Base-by-base conservation (phyloP, 106 monocot species). In the Hemerocallis citrina region DNA sequence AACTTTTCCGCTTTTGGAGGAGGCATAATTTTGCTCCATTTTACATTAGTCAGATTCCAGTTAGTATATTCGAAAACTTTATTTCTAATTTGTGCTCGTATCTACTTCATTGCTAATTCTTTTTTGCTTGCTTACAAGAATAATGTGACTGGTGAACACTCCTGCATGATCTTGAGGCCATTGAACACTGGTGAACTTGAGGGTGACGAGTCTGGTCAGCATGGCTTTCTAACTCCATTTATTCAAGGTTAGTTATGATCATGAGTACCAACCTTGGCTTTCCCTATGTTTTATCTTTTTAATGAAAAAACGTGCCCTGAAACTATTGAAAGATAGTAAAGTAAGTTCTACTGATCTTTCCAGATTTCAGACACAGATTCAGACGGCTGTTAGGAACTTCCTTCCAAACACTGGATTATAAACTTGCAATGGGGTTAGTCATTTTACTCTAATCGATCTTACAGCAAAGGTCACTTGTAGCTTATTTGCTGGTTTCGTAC, bases 1-100 rank as follows among this genome's bases (percentile, higher is more conserved):
- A 87, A 48, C 81, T 98, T 25, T 92, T 88, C 52, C 78, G 88
- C 23, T 98, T 98, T 55, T 98, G 98, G 98, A 79, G 79, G 67
- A 98, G 74, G 51, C 88, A 74, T 30, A 59, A 72, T 14, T 98
- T 98, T 73, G 46, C 48, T 68, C 98, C 98, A 28, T 98, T 98
- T 65, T 98, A 98, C 57, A 66, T 98, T 38, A 74, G 98, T 71
- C 98, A 92, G 13, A 72, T 92, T 73, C 81, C 92, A 55, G 98
- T 98, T 66, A 82, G 33, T 55, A 40, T 34, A 51, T 28, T 16
- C 16, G 8, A 29, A 57, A 25, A 37, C 56, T 31, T 34, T 30
- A 57, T 72, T 59, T 11, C 24, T 55, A 1, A 46, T 3, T 9
- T 8, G 5, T 74, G 1, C 28, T 48, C 72, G 35, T 47, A 55